A percentile compares a stretch with the other conserved stretches of the same genome.
Conservation (phyloP, 768 basidiomycete genomes). For the Calocybe cyanea region DNA sequence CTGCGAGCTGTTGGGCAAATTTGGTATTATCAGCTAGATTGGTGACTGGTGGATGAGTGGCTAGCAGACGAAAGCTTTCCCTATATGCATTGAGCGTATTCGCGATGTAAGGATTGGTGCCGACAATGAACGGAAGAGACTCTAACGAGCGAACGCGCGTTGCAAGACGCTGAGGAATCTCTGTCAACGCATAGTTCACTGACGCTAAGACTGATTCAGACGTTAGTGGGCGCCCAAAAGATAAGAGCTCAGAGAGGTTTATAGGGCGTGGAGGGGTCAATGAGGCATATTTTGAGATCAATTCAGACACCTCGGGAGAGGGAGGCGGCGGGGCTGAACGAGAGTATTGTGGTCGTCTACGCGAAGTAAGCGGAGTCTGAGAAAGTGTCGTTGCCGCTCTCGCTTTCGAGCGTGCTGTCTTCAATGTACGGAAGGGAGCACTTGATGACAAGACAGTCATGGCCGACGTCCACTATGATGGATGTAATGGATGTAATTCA, state of each 20-base stretch:
- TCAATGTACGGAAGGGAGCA: constrained; percentile 3
- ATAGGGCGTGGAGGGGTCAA: constrained; percentile 59
- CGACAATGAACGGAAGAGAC: constrained; percentile 80
- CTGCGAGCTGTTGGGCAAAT: constrained; percentile 66
- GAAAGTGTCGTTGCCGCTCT: constrained; percentile 10
- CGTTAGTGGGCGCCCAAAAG: constrained; percentile 72
- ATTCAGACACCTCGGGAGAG: constrained; percentile 49
- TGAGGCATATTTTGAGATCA: constrained; percentile 61
- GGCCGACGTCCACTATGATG: no score
- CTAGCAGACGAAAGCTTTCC: constrained; percentile 66
- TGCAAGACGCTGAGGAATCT: constrained; percentile 75
- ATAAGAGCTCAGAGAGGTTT: constrained; percentile 68
- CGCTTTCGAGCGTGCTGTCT: constrained; percentile 6
- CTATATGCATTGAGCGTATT: constrained; percentile 65
- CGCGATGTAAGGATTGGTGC: constrained; percentile 84
- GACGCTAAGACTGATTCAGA: constrained; percentile 68
- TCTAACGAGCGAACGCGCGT: constrained; percentile 73
- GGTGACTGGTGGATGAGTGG: constrained; percentile 60
- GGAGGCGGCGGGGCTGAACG: constrained; percentile 46
- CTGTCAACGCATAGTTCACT: constrained; percentile 68
- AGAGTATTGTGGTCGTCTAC: constrained; percentile 16
- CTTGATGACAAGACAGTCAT: constrained; percentile 4
- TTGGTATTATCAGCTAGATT: constrained; percentile 65
- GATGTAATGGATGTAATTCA: background rate
- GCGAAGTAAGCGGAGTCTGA: background rate